Percentiles rank a stretch among this genome's conserved stretches.
Evolutionary conservation across 2,329 filamentous ascomycete genomes (phyloP).

Genomic region (Epichloe uncinata): DNA sequence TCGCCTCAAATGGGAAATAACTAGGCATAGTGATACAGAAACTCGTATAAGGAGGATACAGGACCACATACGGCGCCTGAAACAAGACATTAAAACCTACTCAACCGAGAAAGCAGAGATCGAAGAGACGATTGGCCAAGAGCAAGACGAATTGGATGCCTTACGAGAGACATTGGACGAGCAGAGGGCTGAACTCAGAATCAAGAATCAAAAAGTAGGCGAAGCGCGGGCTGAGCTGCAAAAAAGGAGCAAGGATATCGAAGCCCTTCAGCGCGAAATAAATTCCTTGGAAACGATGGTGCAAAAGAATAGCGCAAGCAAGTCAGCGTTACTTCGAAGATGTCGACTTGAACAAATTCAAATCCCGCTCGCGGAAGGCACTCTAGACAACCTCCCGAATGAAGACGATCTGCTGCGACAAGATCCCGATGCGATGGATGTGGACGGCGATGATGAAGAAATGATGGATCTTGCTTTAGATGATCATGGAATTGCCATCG

Average conservation of each 20-base stretch:
- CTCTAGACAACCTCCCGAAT: slow-evolving; percentile 75
- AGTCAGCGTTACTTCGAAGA: slow-evolving; percentile 71
- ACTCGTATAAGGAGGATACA: slow-evolving; percentile 57
- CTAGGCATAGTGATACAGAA: slow-evolving; percentile 42
- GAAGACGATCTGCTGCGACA: slow-evolving; percentile 66
- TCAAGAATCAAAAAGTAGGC: slow-evolving; percentile 63
- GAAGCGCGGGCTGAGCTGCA: slow-evolving; percentile 69
- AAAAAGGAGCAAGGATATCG: slow-evolving; percentile 70
- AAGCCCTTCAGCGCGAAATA: slow-evolving; percentile 58
- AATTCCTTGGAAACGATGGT: slow-evolving; percentile 70
- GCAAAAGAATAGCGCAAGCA: slow-evolving; percentile 70
- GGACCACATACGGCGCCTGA: slow-evolving; percentile 50
- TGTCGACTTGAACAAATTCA: slow-evolving; percentile 91
- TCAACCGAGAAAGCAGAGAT: slow-evolving; percentile 61
- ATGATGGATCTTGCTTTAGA: slow-evolving; percentile 55
- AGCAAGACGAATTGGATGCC: slow-evolving; percentile 64
- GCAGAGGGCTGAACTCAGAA: slow-evolving; percentile 51
- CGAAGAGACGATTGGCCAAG: slow-evolving; percentile 55
- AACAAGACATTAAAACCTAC: slow-evolving; percentile 57
- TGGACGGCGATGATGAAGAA: slow-evolving; percentile 56
- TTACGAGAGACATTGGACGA: slow-evolving; percentile 59
- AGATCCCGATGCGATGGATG: slow-evolving; percentile 83
- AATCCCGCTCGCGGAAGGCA: slow-evolving; percentile 63
- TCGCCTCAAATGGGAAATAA: slow-evolving; percentile 43
- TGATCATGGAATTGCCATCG: slow-evolving; percentile 82